Base-by-base conservation (phyloP, 352 stramenopile genomes). In the Blastocystis sp. region DNA sequence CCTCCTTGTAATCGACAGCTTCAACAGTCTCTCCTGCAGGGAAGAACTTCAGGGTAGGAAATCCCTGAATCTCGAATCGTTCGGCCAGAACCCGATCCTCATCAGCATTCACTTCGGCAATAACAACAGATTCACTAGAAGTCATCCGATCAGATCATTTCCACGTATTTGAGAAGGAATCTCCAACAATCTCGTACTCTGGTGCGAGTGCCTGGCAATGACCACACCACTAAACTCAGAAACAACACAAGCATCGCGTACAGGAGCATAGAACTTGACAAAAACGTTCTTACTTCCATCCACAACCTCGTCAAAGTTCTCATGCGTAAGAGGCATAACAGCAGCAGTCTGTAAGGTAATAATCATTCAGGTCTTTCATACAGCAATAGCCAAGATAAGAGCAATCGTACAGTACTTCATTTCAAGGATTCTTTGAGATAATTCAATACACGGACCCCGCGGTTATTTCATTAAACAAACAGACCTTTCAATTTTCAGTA, bases 101-200 rank as follows among this genome's bases (percentile, higher is more conserved):
- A 37, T 86, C 75, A 16, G 93, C 91, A 88, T 97, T 93, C 89
- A 97, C 95, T 92, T 96, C 96, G 78, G 91, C 93, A 88, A 97
- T 94, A 57, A 97, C 87, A 54, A 97, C 92, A 88, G 35, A 77
- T 7, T 78, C 51, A n/a, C 61, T 75, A 54, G 39, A 11, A 57
- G 21, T 86, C 6, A 86, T 7, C 21, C 37, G 2, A 12, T 46
- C 39, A 80, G 6, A 19, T 1, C 16, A 57, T 12, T 7, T 3
- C 9, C 9, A 86, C 75, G 67, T 51, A 16, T 86, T 75, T 6
- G 75, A 35, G 43, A 86, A 86, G 27, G 61, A 75, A 37, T 86
- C 75, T 19, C 52, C 75, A 49, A 86, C 43, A 57, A 69, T 52
- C 5, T 32, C 51, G 21, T 75, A 86, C 57, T 71, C 61, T 12